Evolutionary conservation across 441 rosid genomes (phyloP), one percentile per base, ranked within the genome.

Genomic region (Dalechampia spathulata): DNA sequence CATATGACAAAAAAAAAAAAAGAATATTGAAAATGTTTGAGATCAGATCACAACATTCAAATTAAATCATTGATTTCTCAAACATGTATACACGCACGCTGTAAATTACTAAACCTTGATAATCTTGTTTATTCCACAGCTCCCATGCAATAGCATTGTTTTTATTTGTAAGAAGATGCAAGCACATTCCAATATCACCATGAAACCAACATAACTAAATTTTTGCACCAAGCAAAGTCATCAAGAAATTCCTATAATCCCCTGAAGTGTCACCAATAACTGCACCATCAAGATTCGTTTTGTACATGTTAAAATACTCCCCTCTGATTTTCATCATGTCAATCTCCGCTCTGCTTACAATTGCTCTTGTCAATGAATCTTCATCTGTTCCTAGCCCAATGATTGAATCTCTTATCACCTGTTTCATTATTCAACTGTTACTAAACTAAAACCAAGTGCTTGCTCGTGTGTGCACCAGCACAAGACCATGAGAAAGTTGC

Each of bases 361-460:
- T 78, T 15, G 80, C 96, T 75, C 97, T 80, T 34, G 81, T 81
- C 52, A 93, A 71, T 12, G 90, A 70, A 66, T 83, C 85, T 67
- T 89, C 96, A 56, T 92, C 99, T 7, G 99, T 89, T 49, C 97
- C 99, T 19, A 78, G 50, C 28, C 99, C 90, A 7, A 67, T 57
- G 6, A 87, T 67, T 8, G 97, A 69, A 55, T 58, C 72, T 49
- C 77, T 45, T 38, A 44, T 65, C 56, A 85, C 98, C 92, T 83
- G 73, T n/a, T 44, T 41, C 46, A 38, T 10, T 14, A 15, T 32
- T 42, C 7, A 39, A 37, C 15, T 23, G 8, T 43, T 52, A 16
- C 34, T 52, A n/a, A 28, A 39, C 3, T 19, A 37, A 17, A 13
- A 6, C 17, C 26, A 30, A 15, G n/a, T n/a, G n/a, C n/a, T n/a